Base-by-base conservation (phyloP, 148 eudicot genomes). In the Chenopodium berlandieri region DNA sequence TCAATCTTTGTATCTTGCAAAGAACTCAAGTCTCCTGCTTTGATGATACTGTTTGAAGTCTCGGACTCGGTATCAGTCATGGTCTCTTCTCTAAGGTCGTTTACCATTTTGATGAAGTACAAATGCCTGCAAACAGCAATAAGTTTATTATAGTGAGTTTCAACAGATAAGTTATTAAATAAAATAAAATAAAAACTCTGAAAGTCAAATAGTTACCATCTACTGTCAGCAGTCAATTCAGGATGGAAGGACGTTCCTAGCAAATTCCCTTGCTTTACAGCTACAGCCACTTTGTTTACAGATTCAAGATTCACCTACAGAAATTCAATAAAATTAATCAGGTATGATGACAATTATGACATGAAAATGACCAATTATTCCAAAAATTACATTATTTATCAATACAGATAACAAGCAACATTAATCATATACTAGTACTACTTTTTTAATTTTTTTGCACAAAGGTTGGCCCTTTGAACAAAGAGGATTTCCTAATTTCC, bases 211-310 rank as follows among this genome's bases (percentile, higher is more conserved):
- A 40, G 7, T 40, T 40, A 40, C 44, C 44, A 40, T 86, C 99
- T 84, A 67, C 90, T 90, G 74, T 94, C 99, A 47, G 95, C 92
- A 14, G 99, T 96, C 82, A 96, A 77, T 81, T 96, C 99, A 20
- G 99, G 99, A 82, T 96, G 99, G 73, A 96, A 96, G 86, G 99
- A 97, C 76, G 98, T 96, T 69, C 89, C 98, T 25, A 96, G 88
- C 86, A 96, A 77, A 86, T 93, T 96, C 60, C 93, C 87, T 80
- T 96, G 99, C 85, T 85, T 96, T 58, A 96, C 93, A 22, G 98
- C 99, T 75, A 96, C 98, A 5, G 92, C 90, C 79, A 92, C 98
- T 91, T 89, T 94, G 83, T 89, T 87, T 25, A 54, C 73, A 66
- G 85, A 40, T 46, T 56, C 84, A 68, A 85, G 81, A 60, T 82